Evolutionary conservation across 345 rosid genomes (phyloP), one percentile per base, ranked within the genome.

Genomic region (Heritiera littoralis): DNA sequence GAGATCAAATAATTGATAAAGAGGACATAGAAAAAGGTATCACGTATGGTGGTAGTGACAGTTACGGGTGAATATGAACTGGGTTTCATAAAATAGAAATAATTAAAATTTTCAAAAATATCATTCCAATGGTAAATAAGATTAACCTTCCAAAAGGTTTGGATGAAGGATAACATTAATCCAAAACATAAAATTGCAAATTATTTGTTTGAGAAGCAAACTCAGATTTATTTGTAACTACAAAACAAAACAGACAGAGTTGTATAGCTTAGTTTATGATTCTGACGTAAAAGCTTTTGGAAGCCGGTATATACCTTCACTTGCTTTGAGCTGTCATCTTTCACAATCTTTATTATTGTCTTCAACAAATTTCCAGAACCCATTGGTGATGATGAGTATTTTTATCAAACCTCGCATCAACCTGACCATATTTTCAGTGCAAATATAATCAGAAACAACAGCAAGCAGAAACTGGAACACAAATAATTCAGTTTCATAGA

Each of bases 311-410:
- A 88, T 86, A 91, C 91, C 94, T 77, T 84, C 10, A 67, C 84
- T 60, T 72, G 86, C 81, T 90, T 90, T 63, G 83, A 77, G 77
- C 79, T 80, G 9, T 71, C 79, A 32, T 84, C 81, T 85, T 90
- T 92, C 59, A 78, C 90, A 77, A 81, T 92, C 89, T 91, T 96
- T 20, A 93, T 89, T 77, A 96, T 85, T 7, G 92, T 86, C 88
- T 91, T 93, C 46, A 96, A 83, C 89, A 97, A 91, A 81, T 87
- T 87, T 23, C 91, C 92, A 82, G 97, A 93, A 70, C 91, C 97
- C 99, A 93, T 96, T 80, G 52, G 78, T 76, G 79, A 70, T n/a
- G 73, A 61, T 73, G 13, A 65, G 17, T 23, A n/a, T 64, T 28
- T 30, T 48, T n/a, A n/a, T 49, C 40, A 68, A 74, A 78, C 81